phyloP scores from a whole-genome alignment of 2,329 filamentous ascomycete genomes.

The Verticillium albo-atrum region DNA sequence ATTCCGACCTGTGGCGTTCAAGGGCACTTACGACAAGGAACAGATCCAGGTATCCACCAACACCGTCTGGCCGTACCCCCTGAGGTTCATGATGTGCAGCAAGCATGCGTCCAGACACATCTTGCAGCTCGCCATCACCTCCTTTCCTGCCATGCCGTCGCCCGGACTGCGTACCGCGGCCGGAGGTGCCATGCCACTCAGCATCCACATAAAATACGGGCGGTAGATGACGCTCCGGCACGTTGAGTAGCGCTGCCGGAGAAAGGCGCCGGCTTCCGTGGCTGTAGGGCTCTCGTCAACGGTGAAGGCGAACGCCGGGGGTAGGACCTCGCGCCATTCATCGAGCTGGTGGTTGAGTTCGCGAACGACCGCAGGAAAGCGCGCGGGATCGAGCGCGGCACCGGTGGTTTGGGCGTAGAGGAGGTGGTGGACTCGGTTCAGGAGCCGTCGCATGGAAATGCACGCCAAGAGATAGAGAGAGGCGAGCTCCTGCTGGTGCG shows the following conservation, averaged over 20 bases:
- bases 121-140: slow-evolving; percentile 35
- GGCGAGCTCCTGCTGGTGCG: slow-evolving; percentile 37
- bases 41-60: slow-evolving; percentile 52
- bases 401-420: slow-evolving; percentile 42
- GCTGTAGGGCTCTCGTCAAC: slow-evolving; percentile 23
- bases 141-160: slow-evolving; percentile 19
- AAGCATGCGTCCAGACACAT: slow-evolving; percentile 42
- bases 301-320: slow-evolving; percentile 35
- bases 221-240: slow-evolving; percentile 49
- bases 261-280: slow-evolving; percentile 40
- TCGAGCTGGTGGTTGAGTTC: slow-evolving; percentile 45
- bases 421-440: slow-evolving; percentile 44
- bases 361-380: slow-evolving; percentile 42
- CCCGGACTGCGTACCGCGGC: slow-evolving; percentile 6
- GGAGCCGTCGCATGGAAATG: slow-evolving; percentile 43
- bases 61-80: slow-evolving; percentile 44
- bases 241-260: slow-evolving; percentile 45
- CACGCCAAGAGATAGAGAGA: slow-evolving; percentile 50
- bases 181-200: slow-evolving; percentile 27
- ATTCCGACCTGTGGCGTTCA: not conserved
- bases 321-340: slow-evolving; percentile 43
- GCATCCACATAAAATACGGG: slow-evolving; percentile 45
- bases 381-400: slow-evolving; percentile 35
- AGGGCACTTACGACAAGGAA: slow-evolving; percentile 39
- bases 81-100: slow-evolving; percentile 42